Base-by-base conservation (phyloP, 176 grass and related monocot species). In the Carex myosuroides region DNA sequence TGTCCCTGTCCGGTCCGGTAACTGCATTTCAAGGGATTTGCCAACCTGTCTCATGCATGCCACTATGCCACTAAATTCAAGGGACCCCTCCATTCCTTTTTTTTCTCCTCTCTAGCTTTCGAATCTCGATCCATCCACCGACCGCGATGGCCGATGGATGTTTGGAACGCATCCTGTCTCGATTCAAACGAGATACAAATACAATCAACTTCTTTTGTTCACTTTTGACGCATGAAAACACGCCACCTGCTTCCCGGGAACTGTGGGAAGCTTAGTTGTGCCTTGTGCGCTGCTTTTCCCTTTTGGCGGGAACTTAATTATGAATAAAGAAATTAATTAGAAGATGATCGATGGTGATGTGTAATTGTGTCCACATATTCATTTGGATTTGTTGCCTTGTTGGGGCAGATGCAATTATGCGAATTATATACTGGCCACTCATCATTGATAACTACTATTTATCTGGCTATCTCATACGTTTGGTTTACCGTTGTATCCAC, bases 71-170 rank as follows among this genome's bases (percentile, higher is more conserved):
- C 22, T 24, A 24, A 24, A 24, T 24, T 24, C 22, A 24, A 33
- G 32, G 4, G 37, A 39, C 0, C 55, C 55, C 77, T 64, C 41
- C 44, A 48, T 57, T 56, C 13, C 8, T 59, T 57, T 37, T 4
- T 0, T 39, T 4, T 35, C 35, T 39, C 1, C 3, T 79, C 18
- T 46, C 22, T 24, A 0, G 22, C 7, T 64, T 41, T 64, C 9
- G n/a, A 66, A 82, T 82, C 80, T 66, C 60, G 80, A 82, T 82
- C 60, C 58, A 82, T 52, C 11, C 20, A 82, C 80, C 80, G 80
- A 82, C 80, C 80, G n/a, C 22, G 22, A 24, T 24, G 22, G 22
- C 22, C 4, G 10, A 26, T 26, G 39, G 29, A 46, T 66, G 60
- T 42, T 66, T 39, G 22, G 16, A 46, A 64, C 14, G 64, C 64